A percentile compares a stretch with the other conserved stretches of the same genome.
phyloP scores from a whole-genome alignment of 495 filamentous ascomycete species.

The Rhizodiscina lignyota region DNA sequence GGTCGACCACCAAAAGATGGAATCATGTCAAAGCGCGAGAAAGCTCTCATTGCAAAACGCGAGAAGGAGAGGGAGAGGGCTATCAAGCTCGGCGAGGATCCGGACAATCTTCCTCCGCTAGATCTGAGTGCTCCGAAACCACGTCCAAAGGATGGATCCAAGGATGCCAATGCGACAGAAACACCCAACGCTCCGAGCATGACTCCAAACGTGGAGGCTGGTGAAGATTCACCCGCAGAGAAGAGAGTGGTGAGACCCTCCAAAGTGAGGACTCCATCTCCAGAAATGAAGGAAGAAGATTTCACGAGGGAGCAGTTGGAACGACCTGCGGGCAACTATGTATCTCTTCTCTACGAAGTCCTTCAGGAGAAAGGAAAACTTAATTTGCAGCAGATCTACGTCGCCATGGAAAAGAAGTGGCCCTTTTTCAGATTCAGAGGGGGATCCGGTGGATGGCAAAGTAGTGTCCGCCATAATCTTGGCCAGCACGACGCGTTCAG shows the following conservation, averaged over 20 bases:
- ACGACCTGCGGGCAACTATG: conserved; percentile 77
- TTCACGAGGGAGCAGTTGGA: conserved; percentile 72
- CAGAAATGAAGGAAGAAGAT: conserved; percentile 54
- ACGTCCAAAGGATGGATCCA: too few relatives aligned
- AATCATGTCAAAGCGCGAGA: conserved; percentile 77
- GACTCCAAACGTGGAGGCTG: too few relatives aligned
- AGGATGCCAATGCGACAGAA: too few relatives aligned
- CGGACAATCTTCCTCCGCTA: conserved; percentile 3
- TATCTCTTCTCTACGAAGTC: conserved; percentile 79
- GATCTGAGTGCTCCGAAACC: conserved; percentile 2
- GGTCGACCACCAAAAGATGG: conserved; percentile 84
- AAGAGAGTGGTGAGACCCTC: conserved; percentile 41
- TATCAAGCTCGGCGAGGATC: conserved; percentile 22
- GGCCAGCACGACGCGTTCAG: conserved; percentile 76
- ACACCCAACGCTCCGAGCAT: too few relatives aligned
- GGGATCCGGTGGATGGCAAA: conserved; percentile 83
- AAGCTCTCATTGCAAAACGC: conserved; percentile 47
- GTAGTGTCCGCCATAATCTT: conserved; percentile 89
- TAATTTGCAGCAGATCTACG: conserved; percentile 88
- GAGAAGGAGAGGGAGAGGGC: conserved; percentile 22
- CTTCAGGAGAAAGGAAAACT: conserved; percentile 59
- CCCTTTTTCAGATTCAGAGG: conserved; percentile 78
- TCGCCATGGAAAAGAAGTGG: conserved; percentile 69
- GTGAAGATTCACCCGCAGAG: conserved; percentile 28
- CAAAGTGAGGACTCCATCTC: conserved; percentile 54